Base-by-base conservation (phyloP, 768 basidiomycete species). In the Pleurotus sapidus region DNA sequence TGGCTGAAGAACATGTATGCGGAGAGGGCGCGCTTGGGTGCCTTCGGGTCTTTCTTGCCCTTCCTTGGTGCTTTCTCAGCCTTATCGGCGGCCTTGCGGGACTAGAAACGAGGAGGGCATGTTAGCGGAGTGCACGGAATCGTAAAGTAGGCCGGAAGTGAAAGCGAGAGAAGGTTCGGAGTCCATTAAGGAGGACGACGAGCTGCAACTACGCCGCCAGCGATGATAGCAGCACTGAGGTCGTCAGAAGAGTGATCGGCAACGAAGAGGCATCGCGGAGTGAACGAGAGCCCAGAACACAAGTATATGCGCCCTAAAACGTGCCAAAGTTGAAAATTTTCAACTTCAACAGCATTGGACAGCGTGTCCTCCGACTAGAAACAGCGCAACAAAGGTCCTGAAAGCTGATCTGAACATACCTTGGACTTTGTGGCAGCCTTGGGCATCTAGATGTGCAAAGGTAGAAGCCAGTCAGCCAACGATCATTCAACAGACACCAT, bases 1-100 rank as follows among this genome's bases (percentile, higher is more conserved):
- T 95, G 91, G 65, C 86, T 88, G 82, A 98, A 98, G 89, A 95
- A 95, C 96, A 98, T 97, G 79, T 97, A 98, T 40, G 96, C 94
- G 27, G 95, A 97, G 46, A 97, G 81, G 0, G 93, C 90, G 55
- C 95, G 86, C 78, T 98, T 97, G 60, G 93, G 94, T 46, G 88
- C 84, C 72, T 89, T 89, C 60, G 83, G 84, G 70, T 93, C 87
- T 74, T 92, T 93, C 75, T 89, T 85, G 59, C 72, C 71, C 68
- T 85, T 86, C 62, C 79, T 73, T 38, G 77, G 60, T 17, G 78
- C 75, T 64, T 84, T 86, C 65, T 88, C 87, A 20, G 81, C 78
- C 75, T 89, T 89, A 65, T 85, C 84, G 54, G 83, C 84, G 68
- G 87, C 87, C 76, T 88, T 90, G 76, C 89, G 85, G 87, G 89